A percentile compares a stretch with the other conserved stretches of the same genome.
Conservation (phyloP, 1,139 yeast genomes). For the Kluyveromyces sp. region DNA sequence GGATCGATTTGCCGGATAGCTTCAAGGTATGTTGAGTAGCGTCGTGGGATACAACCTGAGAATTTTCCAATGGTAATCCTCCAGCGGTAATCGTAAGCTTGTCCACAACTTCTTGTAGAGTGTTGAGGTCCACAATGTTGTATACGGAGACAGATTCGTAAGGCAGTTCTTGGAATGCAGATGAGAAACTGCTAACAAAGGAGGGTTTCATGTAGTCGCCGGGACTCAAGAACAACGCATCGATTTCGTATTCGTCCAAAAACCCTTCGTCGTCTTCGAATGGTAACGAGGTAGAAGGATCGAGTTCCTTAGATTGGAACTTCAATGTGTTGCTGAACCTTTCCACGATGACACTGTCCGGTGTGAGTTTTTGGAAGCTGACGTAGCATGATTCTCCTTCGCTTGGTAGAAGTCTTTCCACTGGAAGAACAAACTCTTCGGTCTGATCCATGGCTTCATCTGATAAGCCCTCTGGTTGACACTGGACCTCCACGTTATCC, state of each 20-base stretch:
- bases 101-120: conserved; percentile 44
- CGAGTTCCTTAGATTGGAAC: conserved; percentile 74
- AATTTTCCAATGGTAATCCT: conserved; percentile 64
- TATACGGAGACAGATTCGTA: conserved; percentile 56
- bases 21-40: conserved; percentile 65
- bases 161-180: conserved; percentile 66
- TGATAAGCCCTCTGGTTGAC: conserved; percentile 37
- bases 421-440: conserved; percentile 71
- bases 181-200: conserved; percentile 70
- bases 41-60: conserved; percentile 58
- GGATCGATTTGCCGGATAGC: conserved; percentile 71
- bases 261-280: conserved; percentile 75
- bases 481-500: conserved; percentile 68
- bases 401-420: conserved; percentile 66
- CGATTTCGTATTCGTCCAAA: conserved; percentile 90
- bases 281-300: conserved; percentile 65
- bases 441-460: conserved; percentile 33
- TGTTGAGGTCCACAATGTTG: conserved; percentile 40
- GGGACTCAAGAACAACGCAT: conserved; percentile 64
- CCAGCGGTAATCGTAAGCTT: conserved; percentile 48
- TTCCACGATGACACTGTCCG: conserved; percentile 36
- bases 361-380: conserved; percentile 55
- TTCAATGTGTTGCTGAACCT: conserved; percentile 63
- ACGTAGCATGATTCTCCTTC: conserved; percentile 72
- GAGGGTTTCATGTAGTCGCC: conserved; percentile 82